Conservation (phyloP, 2,329 filamentous ascomycete species). For the Fusarium drepaniforme region DNA sequence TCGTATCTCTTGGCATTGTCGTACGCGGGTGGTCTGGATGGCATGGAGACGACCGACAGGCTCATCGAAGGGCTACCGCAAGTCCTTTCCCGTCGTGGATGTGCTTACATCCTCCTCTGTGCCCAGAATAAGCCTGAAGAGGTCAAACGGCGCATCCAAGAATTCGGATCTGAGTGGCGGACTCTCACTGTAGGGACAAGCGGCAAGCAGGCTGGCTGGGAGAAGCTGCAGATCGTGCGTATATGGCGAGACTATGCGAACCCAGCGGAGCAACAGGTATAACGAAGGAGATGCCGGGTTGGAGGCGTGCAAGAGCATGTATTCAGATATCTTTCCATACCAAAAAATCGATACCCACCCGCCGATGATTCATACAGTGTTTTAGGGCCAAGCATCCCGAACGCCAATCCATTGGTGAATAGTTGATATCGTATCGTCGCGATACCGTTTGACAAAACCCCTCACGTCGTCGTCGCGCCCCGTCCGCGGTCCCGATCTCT, state of each 20-base stretch:
- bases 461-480: conserved; percentile 24
- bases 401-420: conserved; percentile 48
- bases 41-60: conserved; percentile 93
- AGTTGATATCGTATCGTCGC: conserved; percentile 44
- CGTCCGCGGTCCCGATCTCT: conserved; percentile 24
- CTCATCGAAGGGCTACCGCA: conserved; percentile 77
- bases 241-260: conserved; percentile 73
- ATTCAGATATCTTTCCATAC: conserved; percentile 49
- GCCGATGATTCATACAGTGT: conserved; percentile 43
- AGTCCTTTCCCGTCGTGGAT: conserved; percentile 74
- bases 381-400: conserved; percentile 50
- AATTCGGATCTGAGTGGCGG: conserved; percentile 71
- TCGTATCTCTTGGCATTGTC: conserved; percentile 86
- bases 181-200: conserved; percentile 84
- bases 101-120: conserved; percentile 91
- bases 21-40: conserved; percentile 89
- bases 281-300: conserved; percentile 9
- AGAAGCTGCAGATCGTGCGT: conserved; percentile 89
- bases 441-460: conserved; percentile 31
- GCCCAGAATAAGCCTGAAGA: conserved; percentile 87
- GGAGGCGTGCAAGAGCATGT: conserved; percentile 44
- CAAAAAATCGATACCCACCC: conserved; percentile 46
- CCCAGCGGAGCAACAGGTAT: neutral
- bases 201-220: conserved; percentile 92
- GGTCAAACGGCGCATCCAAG: conserved; percentile 72